Base-by-base conservation (phyloP, 2,329 filamentous ascomycete genomes). In the Cercospora zeina region DNA sequence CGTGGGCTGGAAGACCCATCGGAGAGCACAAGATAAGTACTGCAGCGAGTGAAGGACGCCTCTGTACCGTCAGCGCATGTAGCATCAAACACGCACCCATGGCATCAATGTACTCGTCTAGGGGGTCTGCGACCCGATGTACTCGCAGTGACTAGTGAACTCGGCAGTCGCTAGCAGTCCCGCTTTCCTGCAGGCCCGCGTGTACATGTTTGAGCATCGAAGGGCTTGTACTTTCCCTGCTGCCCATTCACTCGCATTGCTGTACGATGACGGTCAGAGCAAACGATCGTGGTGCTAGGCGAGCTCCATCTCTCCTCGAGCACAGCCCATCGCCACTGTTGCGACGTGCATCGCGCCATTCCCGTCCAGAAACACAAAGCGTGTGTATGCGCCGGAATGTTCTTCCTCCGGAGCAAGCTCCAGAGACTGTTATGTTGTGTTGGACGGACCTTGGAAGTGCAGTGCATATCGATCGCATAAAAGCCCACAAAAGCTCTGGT, bases 151-250 rank as follows among this genome's bases (percentile, higher is more conserved):
- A 30, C 42, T 24, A 58, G 56, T 33, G 13, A 34, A 36, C 14
- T 34, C 42, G 56, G 27, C 27, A 49, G 19, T 31, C 37, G 11
- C 30, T 58, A 45, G 42, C 16, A 19, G 56, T 49, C 56, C 56
- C 56, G 42, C 56, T 58, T 50, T 37, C 19, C 19, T 58, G 56
- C 56, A 36, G 45, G 54, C 54, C 36, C 37, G 31, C 37, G 55
- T 34, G 55, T 51, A 50, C 56, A 37, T 45, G 31, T 50, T 50
- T 19, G 33, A 19, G 56, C 16, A 19, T 33, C 27, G 31, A 27
- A 31, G 27, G 13, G 55, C 37, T 45, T 42, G 39, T 50, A 27
- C 47, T 19, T 51, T 51, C 30, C 14, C 24, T 51, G 24, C 47
- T 33, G 24, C 9, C 24, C 47, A 27, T 14, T 16, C 24, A 51